These are phyloP conservation scores for Fusarium pininemorale DNA, from an alignment of 2,329 filamentous ascomycete genomes.

Conservation along the genomic window DNA sequence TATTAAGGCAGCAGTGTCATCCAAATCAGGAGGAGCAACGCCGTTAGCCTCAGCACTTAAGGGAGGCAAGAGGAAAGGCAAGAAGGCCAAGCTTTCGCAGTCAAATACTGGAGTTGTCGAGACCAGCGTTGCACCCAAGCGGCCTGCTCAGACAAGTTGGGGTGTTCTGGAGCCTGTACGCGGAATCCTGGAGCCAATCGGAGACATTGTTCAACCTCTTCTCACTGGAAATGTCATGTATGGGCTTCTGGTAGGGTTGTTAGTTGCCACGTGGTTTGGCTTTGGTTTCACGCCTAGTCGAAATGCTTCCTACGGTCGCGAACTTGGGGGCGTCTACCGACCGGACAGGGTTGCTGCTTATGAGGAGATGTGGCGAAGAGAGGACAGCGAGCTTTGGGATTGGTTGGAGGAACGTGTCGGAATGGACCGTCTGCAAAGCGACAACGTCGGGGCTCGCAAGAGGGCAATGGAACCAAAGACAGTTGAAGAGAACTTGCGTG, in stretches of 20 bases:
- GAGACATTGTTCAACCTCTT: conserved; percentile 75
- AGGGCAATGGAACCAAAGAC: conserved; percentile 63
- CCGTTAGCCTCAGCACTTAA: conserved; percentile 59
- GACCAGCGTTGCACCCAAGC: conserved; percentile 52
- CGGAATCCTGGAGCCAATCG: conserved; percentile 72
- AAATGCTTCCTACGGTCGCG: conserved; percentile 49
- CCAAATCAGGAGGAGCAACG: conserved; percentile 64
- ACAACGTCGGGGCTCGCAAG: conserved; percentile 52
- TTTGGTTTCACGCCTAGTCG: conserved; percentile 60
- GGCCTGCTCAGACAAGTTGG: conserved; percentile 67
- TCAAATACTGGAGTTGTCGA: conserved; percentile 55
- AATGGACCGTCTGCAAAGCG: conserved; percentile 65
- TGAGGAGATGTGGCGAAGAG: conserved; percentile 89
- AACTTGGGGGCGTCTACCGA: conserved; percentile 43
- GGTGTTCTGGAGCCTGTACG: conserved; percentile 83
- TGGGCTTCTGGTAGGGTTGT: conserved; percentile 74
- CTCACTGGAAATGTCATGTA: conserved; percentile 82
- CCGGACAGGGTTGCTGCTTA: conserved; percentile 83
- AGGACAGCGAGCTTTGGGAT: conserved; percentile 90
- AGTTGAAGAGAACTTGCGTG: conserved; percentile 66
- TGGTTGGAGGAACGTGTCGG: conserved; percentile 91
- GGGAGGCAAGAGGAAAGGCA: conserved; percentile 68
- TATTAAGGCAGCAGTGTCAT: conserved; percentile 76
- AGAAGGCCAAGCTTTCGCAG: conserved; percentile 59
- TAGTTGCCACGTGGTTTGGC: conserved; percentile 80